These are phyloP conservation scores for Allium fistulosum DNA, from an alignment of 106 monocot genomes.

Conservation along the genomic window DNA sequence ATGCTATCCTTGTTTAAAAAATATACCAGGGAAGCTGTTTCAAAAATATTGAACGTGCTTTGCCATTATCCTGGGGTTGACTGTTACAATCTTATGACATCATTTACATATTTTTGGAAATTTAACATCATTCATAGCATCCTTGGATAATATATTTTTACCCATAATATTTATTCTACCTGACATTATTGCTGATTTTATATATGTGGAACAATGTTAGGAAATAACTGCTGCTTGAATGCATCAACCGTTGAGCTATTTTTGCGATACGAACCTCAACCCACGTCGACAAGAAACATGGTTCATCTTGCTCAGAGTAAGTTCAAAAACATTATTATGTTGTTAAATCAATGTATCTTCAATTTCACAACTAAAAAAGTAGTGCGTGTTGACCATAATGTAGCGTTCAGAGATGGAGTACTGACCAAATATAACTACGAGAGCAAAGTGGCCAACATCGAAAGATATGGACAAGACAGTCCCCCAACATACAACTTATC, in stretches of 20 bases:
- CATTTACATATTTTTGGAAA: constrained; percentile 46
- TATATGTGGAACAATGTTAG: constrained; percentile 13
- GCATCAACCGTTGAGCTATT: constrained; percentile 60
- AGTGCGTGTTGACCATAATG: not conserved
- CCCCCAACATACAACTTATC: too few relatives aligned
- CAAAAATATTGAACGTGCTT: constrained; percentile 23
- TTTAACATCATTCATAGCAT: too few relatives aligned
- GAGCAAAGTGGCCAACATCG: too few relatives aligned
- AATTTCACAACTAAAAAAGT: too few relatives aligned
- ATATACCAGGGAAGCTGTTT: constrained; percentile 22
- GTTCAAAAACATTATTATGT: not conserved
- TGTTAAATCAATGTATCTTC: too few relatives aligned
- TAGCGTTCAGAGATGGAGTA: constrained; percentile 2
- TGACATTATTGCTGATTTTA: too few relatives aligned
- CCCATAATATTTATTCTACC: too few relatives aligned
- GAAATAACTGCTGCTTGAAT: constrained; percentile 84
- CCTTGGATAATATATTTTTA: too few relatives aligned
- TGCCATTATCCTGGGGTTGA: constrained; percentile 30
- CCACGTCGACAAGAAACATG: constrained; percentile 85
- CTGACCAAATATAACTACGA: constrained; percentile 65
- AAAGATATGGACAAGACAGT: too few relatives aligned
- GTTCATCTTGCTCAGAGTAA: constrained; percentile 91
- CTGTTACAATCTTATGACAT: constrained; percentile 54
- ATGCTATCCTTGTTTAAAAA: too few relatives aligned
- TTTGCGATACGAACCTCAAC: constrained; percentile 76